Conservation (phyloP, 805 yeast genomes). For the Yamadazyma tumulicola region DNA sequence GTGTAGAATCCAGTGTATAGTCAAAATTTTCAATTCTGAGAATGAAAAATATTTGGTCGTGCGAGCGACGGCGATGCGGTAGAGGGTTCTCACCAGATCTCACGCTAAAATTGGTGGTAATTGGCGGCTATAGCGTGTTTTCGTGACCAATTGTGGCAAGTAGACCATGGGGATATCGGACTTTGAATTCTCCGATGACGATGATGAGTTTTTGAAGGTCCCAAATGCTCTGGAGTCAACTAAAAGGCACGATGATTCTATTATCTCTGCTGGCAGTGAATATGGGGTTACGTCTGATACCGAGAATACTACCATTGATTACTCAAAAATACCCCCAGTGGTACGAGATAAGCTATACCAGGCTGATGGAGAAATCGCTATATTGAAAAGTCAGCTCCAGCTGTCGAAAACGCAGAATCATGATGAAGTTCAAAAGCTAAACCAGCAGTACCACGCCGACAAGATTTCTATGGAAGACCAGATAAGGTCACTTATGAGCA, state of each 20-base stretch:
- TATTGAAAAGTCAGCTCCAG: conserved; percentile 62
- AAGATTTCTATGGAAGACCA: conserved; percentile 28
- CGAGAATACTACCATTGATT: background rate
- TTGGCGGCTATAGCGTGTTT: no score
- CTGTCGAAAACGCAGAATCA: conserved; percentile 40
- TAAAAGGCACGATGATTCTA: background rate
- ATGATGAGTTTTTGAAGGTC: conserved; percentile 11
- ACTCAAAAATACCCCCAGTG: conserved; percentile 10
- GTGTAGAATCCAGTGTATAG: no score
- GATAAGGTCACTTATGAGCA: conserved; percentile 23
- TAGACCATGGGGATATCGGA: conserved; percentile 7
- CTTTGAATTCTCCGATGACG: conserved; percentile 11
- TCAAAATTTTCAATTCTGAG: no score
- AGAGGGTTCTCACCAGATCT: no score
- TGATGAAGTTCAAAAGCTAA: conserved; percentile 30
- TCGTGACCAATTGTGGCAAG: no score
- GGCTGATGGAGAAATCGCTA: conserved; percentile 72
- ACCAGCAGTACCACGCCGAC: conserved; percentile 14
- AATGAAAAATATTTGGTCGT: no score
- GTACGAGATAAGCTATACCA: conserved; percentile 34
- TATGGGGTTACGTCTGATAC: background rate
- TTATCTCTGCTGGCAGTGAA: background rate
- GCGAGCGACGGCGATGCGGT: no score
- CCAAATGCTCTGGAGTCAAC: background rate
- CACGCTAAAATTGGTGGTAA: no score